These are phyloP conservation scores for Fraxinus excelsior DNA, from an alignment of 257 asterid species.

Conservation along the genomic window DNA sequence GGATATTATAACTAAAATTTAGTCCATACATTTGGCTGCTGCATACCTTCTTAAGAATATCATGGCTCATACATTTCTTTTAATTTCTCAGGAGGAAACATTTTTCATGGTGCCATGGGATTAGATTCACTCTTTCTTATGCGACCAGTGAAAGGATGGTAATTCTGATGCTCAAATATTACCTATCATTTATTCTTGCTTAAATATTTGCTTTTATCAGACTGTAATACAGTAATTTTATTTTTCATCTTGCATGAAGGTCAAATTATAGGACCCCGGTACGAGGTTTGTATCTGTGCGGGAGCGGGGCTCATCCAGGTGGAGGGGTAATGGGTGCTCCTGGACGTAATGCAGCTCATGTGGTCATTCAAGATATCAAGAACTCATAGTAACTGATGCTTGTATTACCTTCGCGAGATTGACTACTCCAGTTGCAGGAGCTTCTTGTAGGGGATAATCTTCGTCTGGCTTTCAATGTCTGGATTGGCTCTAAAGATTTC, in stretches of 20 bases:
- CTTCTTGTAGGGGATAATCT: neutral
- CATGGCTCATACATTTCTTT: conserved; percentile 3
- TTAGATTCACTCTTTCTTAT: conserved; percentile 82
- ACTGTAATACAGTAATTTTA: neutral
- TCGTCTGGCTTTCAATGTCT: neutral
- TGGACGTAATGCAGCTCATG: conserved; percentile 84
- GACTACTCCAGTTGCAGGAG: neutral
- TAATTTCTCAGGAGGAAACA: conserved; percentile 76
- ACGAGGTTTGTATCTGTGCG: conserved; percentile 78
- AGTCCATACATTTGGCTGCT: neutral
- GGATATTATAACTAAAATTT: neutral
- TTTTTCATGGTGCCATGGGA: conserved; percentile 97
- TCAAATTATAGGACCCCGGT: conserved; percentile 84
- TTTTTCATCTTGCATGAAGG: conserved; percentile 44
- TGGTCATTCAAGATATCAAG: conserved; percentile 71
- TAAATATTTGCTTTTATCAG: neutral
- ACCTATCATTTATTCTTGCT: neutral
- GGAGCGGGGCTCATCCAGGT: conserved; percentile 97
- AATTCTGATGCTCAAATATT: conserved; percentile 20
- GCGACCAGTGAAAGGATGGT: conserved; percentile 99
- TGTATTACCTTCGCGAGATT: neutral
- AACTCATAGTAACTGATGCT: conserved; percentile 16
- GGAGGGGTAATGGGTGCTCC: conserved; percentile 99
- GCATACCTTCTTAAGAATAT: neutral
- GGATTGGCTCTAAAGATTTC: neutral